Evolutionary conservation across 1,284 basidiomycete genomes (phyloP), one percentile per base, ranked within the genome.

Genomic region (Afroboletus lepidellus): DNA sequence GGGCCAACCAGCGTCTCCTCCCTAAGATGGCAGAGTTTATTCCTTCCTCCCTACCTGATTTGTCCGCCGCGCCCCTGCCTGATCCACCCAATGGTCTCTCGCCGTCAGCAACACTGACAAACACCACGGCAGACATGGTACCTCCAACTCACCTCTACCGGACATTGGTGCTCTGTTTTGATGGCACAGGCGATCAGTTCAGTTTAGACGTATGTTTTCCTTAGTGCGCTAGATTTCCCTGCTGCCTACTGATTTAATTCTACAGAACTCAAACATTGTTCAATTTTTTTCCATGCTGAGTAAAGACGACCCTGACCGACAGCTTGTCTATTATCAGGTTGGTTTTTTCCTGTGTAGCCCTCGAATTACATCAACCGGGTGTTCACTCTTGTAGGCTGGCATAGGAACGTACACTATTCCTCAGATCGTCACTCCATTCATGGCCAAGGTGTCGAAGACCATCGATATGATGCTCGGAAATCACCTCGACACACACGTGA

Each of bases 251-350:
- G 18, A 38, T 27, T 7, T 21, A 13, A 8, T 42, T 36, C 42
- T 8, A 25, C 50, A 74, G 69, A 77, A 76, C 55, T 79, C 79
- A 12, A 80, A 79, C 52, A 70, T 79, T 23, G 66, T 80, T 21
- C 71, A 78, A 53, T 59, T 76, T 42, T 80, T 81, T 61, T 74
- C 78, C 6, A 69, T 83, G 69, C 66, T 84, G 33, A 74, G 75
- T 60, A 83, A 82, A 60, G 77, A 78, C 41, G 75, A 80, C 57
- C 70, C 67, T 5, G 48, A 57, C 3, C 68, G 76, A 55, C 81
- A 83, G 59, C 70, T 80, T 68, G 78, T 80, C 3, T 83, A 83
- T 56, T 83, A 83, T 59, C 80, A 83, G 70, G 80, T 78, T 30
- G 11, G 56, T 41, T 32, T 60, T 37, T 57, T 7, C 13, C 47